Percentiles rank a stretch among this genome's conserved stretches.
Evolutionary conservation across 2,329 filamentous ascomycete genomes (phyloP).

Genomic region (Canariomyces notabilis): DNA sequence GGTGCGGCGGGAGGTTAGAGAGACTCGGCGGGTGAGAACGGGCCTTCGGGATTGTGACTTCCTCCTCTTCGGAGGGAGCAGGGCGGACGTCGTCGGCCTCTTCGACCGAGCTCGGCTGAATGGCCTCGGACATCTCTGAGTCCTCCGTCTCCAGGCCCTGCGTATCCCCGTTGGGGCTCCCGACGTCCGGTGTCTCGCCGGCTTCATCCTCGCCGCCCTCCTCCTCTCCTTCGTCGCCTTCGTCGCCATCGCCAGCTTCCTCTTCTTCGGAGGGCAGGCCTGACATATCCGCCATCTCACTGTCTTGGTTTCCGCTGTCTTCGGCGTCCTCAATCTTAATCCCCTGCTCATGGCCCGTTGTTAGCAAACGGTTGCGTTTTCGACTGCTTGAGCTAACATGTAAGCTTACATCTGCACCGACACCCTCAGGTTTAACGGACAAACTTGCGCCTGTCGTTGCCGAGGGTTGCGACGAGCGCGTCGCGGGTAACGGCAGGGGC

Average conservation of each 20-base stretch:
- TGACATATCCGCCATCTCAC: conserved; percentile 49
- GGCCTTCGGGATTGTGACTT: conserved; percentile 19
- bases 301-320: conserved; percentile 43
- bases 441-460: conserved; percentile 33
- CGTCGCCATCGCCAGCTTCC: conserved; percentile 45
- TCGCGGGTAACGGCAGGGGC: conserved; percentile 33
- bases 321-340: conserved; percentile 41
- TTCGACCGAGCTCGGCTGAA: conserved; percentile 23
- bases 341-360: conserved; percentile 27
- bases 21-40: conserved; percentile 28
- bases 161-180: conserved; percentile 22
- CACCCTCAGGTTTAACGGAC: conserved; percentile 35
- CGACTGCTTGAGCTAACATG: neutral
- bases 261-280: conserved; percentile 44
- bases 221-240: conserved; percentile 42
- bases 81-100: conserved; percentile 17
- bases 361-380: conserved; percentile 4
- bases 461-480: conserved; percentile 33
- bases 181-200: conserved; percentile 39
- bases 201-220: conserved; percentile 39
- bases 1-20: conserved; percentile 25
- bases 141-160: conserved; percentile 27
- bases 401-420: conserved; percentile 36
- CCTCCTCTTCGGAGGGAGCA: conserved; percentile 18
- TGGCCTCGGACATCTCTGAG: conserved; percentile 20